Base-by-base conservation (phyloP, 2,329 filamentous ascomycete genomes). In the Apiospora arundinis region DNA sequence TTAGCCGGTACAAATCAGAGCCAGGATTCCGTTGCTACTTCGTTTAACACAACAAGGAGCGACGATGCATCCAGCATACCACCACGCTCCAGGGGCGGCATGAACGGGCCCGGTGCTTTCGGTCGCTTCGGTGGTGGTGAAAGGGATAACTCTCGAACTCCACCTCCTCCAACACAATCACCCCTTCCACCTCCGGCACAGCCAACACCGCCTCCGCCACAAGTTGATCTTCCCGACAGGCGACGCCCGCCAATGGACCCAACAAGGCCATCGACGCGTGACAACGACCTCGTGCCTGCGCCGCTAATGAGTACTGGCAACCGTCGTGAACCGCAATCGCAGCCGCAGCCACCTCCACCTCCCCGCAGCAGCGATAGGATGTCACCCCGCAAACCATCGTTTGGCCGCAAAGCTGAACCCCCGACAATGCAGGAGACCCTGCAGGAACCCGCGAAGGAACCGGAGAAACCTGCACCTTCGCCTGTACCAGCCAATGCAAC, bases 211-310 rank as follows among this genome's bases (percentile, higher is more conserved):
- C 52, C 71, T 32, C 74, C 78, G 21, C 76, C 79, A 9, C 85
- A 86, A 46, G 82, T 87, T 28, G 84, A 84, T 45, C 85, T 89
- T 1, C 91, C 91, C 0, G 90, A 92, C 75, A 85, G 91, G 73
- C 90, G 87, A 78, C 83, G 91, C 67, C 91, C 91, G 1, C 90
- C 91, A 0, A 92, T 93, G 89, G 88, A 91, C 72, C 86, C 88
- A 9, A 80, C 87, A 8, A 83, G 88, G 44, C 87, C 88, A 9
- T 83, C 85, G 68, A 85, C 81, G 66, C 74, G 77, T 52, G 85
- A 90, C 74, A 85, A 84, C 67, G 86, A 88, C 69, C 80, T 91
- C 46, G 88, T 91, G 2, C 89, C 89, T 8, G 88, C 87, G 4
- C 89, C 89, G 6, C 77, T 91, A 56, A 88, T 88, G 81, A 89